A percentile compares a stretch with the other conserved stretches of the same genome.
Evolutionary conservation across 805 yeast species (phyloP).

Genomic region (Candida chilensis): DNA sequence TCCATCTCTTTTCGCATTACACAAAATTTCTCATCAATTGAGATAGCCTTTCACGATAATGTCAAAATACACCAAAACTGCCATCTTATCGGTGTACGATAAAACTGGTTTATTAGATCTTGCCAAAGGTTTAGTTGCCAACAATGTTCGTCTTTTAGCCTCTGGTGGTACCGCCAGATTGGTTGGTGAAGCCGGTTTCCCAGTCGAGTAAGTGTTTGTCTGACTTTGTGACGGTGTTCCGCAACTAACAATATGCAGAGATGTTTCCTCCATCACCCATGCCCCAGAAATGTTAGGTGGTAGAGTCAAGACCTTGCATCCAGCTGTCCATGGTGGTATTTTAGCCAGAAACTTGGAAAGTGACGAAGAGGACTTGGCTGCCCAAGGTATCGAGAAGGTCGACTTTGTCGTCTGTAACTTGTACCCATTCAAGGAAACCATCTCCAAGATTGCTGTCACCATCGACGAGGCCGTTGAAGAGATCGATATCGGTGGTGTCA

Average conservation of each 20-base stretch:
- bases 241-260: too few relatives aligned
- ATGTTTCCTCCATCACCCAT: constrained; percentile 89
- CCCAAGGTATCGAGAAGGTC: constrained; percentile 90
- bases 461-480: constrained; percentile 97
- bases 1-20: too few relatives aligned
- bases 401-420: constrained; percentile 96
- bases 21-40: too few relatives aligned
- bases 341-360: constrained; percentile 87
- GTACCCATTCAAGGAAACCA: constrained; percentile 97
- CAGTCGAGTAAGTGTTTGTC: constrained; percentile 48
- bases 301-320: constrained; percentile 95
- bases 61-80: constrained; percentile 72
- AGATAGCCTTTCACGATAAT: too few relatives aligned
- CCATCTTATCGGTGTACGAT: constrained; percentile 94
- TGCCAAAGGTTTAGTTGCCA: constrained; percentile 88
- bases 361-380: constrained; percentile 81
- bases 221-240: too few relatives aligned
- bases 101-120: constrained; percentile 93
- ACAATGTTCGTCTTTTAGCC: constrained; percentile 87
- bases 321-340: constrained; percentile 98
- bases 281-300: constrained; percentile 99
- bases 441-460: constrained; percentile 91
- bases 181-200: constrained; percentile 96
- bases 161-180: constrained; percentile 96
- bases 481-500: constrained; percentile 97